Evolutionary conservation across 805 yeast species (phyloP), one percentile per base, ranked within the genome.

Genomic region (Cyberlindnera mycetangii): DNA sequence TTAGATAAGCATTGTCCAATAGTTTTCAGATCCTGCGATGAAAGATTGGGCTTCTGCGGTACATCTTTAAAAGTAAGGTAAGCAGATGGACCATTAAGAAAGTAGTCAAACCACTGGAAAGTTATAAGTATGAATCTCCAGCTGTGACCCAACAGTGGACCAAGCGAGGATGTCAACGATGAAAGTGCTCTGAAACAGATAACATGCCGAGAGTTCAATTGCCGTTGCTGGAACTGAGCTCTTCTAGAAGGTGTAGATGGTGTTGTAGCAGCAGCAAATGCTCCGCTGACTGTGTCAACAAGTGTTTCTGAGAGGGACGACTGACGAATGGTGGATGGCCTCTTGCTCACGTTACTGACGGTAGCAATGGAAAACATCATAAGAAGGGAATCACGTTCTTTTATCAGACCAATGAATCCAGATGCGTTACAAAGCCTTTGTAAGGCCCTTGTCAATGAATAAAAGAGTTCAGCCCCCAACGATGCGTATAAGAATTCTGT

Each of bases 401-500:
- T 68, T 1, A 62, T 57, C 11, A 85, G 59, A 0, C 79, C 81
- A n/a, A 89, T 62, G 14, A 88, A 66, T 0, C 97, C 97, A 0
- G 90, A 75, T 0, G 90, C 79, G 59, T 89, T 96, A 7, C 95
- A 79, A 39, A 87, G 70, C 50, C 83, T 82, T 60, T 92, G 97
- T 7, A 87, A 71, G 0, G 95, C 76, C 32, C 96, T 69, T 3
- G 89, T 78, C 3, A 83, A 57, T 9, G 70, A 65, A 45, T 85
- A 85, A 61, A 86, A 90, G 17, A 80, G 58, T 15, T 85, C 92
- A 43, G 74, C 71, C 54, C 89, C 95, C 56, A 87, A 64, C 5
- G 85, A 70, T 0, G 89, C 78, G 53, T 80, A 80, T 7, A 92
- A 59, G 41, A 78, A 81, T 3, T 71, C 68, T 9, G 74, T 65